These are phyloP conservation scores for Rosa hybrid DNA, from an alignment of 331 rosid genomes.

Conservation along the genomic window DNA sequence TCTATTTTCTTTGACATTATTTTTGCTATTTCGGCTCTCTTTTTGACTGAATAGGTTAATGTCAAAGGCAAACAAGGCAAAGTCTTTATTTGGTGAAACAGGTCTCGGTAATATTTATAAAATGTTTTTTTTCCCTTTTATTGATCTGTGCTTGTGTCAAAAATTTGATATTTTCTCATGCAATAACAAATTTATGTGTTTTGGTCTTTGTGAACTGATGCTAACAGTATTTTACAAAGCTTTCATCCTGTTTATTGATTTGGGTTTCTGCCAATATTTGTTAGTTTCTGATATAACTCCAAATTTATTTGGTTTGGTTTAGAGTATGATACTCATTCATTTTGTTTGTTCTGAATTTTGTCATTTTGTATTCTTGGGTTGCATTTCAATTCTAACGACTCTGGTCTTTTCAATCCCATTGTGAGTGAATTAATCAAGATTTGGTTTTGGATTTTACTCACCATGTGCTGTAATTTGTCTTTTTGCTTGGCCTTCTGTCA, in stretches of 20 bases:
- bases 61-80: constrained; percentile 4
- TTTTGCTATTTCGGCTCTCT: not conserved
- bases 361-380: constrained; percentile 39
- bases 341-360: constrained; percentile 32
- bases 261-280: constrained; percentile 13
- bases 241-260: constrained; percentile 2
- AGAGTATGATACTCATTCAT: constrained; percentile 6
- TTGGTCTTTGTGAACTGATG: constrained; percentile 1
- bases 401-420: constrained; percentile 15
- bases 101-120: not conserved
- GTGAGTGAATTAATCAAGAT: not conserved
- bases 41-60: not conserved
- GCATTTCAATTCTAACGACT: constrained; percentile 22
- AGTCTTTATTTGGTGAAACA: not conserved
- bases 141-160: constrained; percentile 17
- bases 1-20: not conserved
- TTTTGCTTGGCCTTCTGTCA: constrained; percentile 15
- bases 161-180: not conserved
- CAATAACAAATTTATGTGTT: not conserved
- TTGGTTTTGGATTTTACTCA: constrained; percentile 15
- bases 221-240: not conserved
- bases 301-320: constrained; percentile 6
- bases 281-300: not conserved
- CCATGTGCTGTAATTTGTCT: constrained; percentile 29
- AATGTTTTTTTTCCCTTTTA: not conserved